Base-by-base conservation (phyloP, 768 basidiomycete species). In the Rhodotorula taiwanensis region DNA sequence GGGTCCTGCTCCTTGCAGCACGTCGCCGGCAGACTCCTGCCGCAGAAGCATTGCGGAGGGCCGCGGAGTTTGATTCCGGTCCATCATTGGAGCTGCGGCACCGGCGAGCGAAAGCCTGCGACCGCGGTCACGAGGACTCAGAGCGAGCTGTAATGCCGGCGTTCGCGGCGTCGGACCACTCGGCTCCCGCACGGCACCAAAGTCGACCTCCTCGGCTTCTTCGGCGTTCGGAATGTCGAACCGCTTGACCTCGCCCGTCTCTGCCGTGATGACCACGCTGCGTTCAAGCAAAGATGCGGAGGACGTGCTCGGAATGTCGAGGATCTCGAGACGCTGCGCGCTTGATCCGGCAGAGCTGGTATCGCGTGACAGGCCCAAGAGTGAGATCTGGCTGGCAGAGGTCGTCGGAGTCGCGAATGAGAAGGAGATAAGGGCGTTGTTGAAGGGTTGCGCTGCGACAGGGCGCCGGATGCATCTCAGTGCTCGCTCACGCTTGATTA, bases 351-450 rank as follows among this genome's bases (percentile, higher is more conserved):
- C 61, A 43, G 43, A 44, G 33, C 63, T 5, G 1, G 61, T 28
- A 28, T 70, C 68, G 45, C 68, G 68, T 1, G 68, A 65, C 41
- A 66, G 28, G 41, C 64, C 64, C 41, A 70, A 18, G 54, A 70
- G 44, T 23, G 53, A 58, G 10, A 58, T 60, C 9, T 34, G 11
- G n/a, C 44, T 49, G 5, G 59, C 34, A 2, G 60, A 55, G 23
- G 53, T 62, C 31, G 36, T n/a, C 13, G 54, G 20, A 0, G 48
- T 30, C 2, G 56, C 51, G 51, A 64, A 65, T 8, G 67, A 52
- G 53, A 69, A 69, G 20, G 67, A 69, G 8, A 53, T 55, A 36
- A 65, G 63, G 11, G 67, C 6, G 18, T 58, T 56, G 2, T 30
- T 43, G 60, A 62, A 64, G 1, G 48, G 14, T n/a, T 25, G 55